Evolutionary conservation across 805 yeast genomes (phyloP).

Genomic region (Saccharomycopsis vini): DNA sequence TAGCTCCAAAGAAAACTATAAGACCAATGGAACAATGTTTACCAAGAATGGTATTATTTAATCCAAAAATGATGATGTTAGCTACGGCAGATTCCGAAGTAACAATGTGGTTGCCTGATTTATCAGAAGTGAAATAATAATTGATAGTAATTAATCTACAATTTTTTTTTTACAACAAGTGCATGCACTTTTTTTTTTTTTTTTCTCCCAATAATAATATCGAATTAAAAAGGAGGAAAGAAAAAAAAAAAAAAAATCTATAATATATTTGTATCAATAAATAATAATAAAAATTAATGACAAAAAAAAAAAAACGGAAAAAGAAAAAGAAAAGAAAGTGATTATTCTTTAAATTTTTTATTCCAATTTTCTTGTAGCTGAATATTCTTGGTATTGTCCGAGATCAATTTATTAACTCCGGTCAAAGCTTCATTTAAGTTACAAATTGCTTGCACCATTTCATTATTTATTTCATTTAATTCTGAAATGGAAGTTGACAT

Average conservation of each 20-base stretch:
- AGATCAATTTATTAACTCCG: neutral
- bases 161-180: too few species aligned
- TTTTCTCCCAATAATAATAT: too few species aligned
- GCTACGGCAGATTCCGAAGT: constrained; percentile 57
- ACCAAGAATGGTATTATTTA: constrained; percentile 46
- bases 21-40: constrained; percentile 26
- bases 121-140: neutral
- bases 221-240: neutral
- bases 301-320: too few species aligned
- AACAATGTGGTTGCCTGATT: constrained; percentile 34
- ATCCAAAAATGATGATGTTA: constrained; percentile 50
- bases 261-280: too few species aligned
- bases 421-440: neutral
- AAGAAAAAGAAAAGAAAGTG: too few species aligned
- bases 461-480: neutral
- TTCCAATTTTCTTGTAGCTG: constrained; percentile 4
- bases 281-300: too few species aligned
- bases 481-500: neutral
- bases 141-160: too few species aligned
- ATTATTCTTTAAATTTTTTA: neutral
- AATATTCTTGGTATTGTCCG: neutral
- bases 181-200: too few species aligned
- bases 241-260: too few species aligned
- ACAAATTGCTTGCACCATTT: neutral
- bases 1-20: constrained; percentile 19